Evolutionary conservation across 495 filamentous ascomycete species (phyloP).

Genomic region (Evernia prunastri): DNA sequence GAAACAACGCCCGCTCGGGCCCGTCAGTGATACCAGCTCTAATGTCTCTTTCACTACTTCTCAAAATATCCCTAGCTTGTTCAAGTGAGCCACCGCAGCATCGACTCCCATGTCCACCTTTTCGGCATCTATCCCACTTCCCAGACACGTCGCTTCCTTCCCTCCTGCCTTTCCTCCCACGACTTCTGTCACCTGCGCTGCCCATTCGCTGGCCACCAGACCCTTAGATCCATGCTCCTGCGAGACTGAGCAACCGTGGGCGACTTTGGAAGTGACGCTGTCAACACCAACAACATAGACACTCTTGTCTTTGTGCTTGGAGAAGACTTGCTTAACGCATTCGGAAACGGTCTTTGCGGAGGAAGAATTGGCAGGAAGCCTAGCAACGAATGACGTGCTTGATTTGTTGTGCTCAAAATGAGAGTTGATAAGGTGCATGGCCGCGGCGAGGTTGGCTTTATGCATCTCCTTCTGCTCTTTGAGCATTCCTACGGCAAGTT

Average conservation of each 20-base stretch:
- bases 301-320: constrained; percentile 73
- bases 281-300: constrained; percentile 83
- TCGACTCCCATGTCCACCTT: constrained; percentile 84
- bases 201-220: constrained; percentile 72
- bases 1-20: no score
- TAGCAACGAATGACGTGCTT: constrained; percentile 59
- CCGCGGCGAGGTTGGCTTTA: constrained; percentile 81
- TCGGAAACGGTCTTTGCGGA: constrained; percentile 83
- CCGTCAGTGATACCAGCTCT: no score
- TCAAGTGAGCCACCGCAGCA: constrained; percentile 66
- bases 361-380: constrained; percentile 70
- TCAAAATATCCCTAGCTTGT: no score
- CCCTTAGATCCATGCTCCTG: constrained; percentile 46
- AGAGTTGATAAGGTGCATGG: constrained; percentile 66
- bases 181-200: constrained; percentile 64
- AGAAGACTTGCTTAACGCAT: constrained; percentile 78
- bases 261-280: neutral
- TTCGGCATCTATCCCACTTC: constrained; percentile 70
- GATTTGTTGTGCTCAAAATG: constrained; percentile 70
- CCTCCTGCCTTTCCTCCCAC: constrained; percentile 92
- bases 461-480: constrained; percentile 87
- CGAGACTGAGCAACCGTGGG: no score
- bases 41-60: no score
- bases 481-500: constrained; percentile 70
- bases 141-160: constrained; percentile 79